phyloP scores from a whole-genome alignment of 2,329 filamentous ascomycete species.

The Pseudogymnoascus sp. region DNA sequence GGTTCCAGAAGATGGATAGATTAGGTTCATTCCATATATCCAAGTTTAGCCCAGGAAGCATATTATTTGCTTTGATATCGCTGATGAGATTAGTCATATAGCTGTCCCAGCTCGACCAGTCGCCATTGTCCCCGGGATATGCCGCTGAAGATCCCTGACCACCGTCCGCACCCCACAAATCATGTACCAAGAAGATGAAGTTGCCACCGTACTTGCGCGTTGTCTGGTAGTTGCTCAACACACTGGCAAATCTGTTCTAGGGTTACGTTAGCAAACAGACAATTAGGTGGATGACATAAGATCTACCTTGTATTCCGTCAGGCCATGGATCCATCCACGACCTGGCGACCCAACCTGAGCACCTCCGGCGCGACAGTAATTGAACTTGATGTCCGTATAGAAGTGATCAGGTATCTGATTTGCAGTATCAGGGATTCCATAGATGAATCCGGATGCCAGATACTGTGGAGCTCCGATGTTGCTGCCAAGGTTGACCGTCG shows the following conservation, averaged over 20 bases:
- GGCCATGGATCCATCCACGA: slow-evolving; percentile 31
- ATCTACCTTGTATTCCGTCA: no score
- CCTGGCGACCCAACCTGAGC: slow-evolving; percentile 30
- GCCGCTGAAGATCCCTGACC: slow-evolving; percentile 22
- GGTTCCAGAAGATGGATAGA: slow-evolving; percentile 31
- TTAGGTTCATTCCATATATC: slow-evolving; percentile 52
- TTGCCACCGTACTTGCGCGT: slow-evolving; percentile 35
- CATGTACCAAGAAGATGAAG: slow-evolving; percentile 41
- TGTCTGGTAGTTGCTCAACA: slow-evolving; percentile 38
- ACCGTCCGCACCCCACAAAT: slow-evolving; percentile 38
- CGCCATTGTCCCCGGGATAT: slow-evolving; percentile 43
- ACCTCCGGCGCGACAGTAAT: slow-evolving; percentile 35
- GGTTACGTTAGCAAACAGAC: slow-evolving; percentile 30
- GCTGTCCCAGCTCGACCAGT: slow-evolving; percentile 32
- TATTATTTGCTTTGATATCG: slow-evolving; percentile 31
- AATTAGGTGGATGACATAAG: slow-evolving; percentile 9
- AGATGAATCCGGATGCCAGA: slow-evolving; percentile 36
- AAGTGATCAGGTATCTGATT: slow-evolving; percentile 34
- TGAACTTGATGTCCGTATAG: slow-evolving; percentile 35
- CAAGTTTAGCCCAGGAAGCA: slow-evolving; percentile 33
- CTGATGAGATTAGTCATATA: slow-evolving; percentile 29
- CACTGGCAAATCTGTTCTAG: no score
- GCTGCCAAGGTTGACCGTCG: no score
- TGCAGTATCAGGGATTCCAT: slow-evolving; percentile 34
- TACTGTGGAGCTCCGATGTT: slow-evolving; percentile 18